Percentiles rank a stretch among this genome's conserved stretches.
Evolutionary conservation across 2,329 filamentous ascomycete species (phyloP).

Genomic region (Lasiodiplodia gonubiensis): DNA sequence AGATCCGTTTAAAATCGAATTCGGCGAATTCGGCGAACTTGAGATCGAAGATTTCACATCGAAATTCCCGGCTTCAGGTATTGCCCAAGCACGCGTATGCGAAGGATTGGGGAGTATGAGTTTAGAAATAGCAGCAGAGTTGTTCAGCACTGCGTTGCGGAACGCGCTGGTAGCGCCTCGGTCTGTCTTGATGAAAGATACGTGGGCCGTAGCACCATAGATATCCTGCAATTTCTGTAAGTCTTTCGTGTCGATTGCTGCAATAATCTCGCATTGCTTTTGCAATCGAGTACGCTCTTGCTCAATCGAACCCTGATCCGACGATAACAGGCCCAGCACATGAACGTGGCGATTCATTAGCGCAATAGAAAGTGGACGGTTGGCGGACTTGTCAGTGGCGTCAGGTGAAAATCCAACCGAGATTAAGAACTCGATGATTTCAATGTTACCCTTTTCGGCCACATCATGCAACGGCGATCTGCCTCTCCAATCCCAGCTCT

Average conservation of each 20-base stretch:
- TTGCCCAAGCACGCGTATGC: no score
- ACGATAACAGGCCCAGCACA: not conserved
- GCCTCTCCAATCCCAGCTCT: not conserved
- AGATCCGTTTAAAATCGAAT: no score
- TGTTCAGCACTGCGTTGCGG: not conserved
- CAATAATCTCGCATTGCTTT: not conserved
- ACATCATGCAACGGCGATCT: not conserved
- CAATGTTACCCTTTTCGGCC: not conserved
- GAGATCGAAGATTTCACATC: no score
- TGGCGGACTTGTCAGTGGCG: rapidly evolving
- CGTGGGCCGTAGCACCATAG: not conserved
- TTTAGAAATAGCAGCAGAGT: not conserved
- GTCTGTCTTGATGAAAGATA: not conserved
- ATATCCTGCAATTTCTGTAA: not conserved
- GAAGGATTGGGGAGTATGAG: not conserved
- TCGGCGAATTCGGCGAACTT: no score
- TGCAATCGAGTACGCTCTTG: not conserved
- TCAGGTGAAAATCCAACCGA: not conserved
- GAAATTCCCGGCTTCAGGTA: not conserved
- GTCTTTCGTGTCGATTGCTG: not conserved
- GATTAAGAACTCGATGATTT: not conserved
- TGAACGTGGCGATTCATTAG: not conserved
- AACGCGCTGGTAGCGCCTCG: not conserved
- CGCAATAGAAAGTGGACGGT: not conserved
- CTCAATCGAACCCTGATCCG: not conserved